Evolutionary conservation across 2,329 filamentous ascomycete species (phyloP), one percentile per base, ranked within the genome.

Genomic region (Fusarium protoensiforme): DNA sequence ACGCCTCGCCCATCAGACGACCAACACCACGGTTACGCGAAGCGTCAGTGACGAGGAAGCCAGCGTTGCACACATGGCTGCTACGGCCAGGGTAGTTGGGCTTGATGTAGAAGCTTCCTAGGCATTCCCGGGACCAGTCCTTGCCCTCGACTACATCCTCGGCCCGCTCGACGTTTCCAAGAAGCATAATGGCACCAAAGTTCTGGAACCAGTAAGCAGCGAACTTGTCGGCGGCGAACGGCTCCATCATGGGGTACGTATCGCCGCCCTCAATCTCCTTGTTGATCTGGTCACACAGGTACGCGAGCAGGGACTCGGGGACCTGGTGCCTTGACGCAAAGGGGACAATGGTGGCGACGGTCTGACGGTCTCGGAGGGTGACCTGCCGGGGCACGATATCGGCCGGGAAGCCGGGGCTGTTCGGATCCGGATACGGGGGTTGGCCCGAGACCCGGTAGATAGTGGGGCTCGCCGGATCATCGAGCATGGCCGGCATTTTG

Each of bases 81-180:
- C 93, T 96, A 67, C 95, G 89, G 56, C 95, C 95, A 0, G 95
- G 94, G 81, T 97, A 98, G 83, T 98, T 97, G 56, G 95, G 94
- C 84, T 96, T 95, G 87, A 97, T 93, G 84, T 96, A 97, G 84
- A 97, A 97, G 84, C 94, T 97, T 65, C 95, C 95, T 48, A 98
- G 85, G 78, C 94, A 97, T 77, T 93, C 88, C 78, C 91, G 92
- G 73, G 91, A 89, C 94, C 95, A 97, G 82, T 96, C 93, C 73
- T 87, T 86, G 82, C 87, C 82, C 83, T 91, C 83, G 75, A 87
- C 77, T 68, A 89, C 82, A 65, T 92, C 90, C 63, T 90, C 87
- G 29, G 89, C 84, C 65, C 87, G 87, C 60, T 90, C 88, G 65
- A 96, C 90, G 77, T 92, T 90, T 65, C 95, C 94, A 46, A 96